These are phyloP conservation scores for Coemansia sp. DNA, from an alignment of 192 early-diverging fungal genomes.

Conservation along the genomic window DNA sequence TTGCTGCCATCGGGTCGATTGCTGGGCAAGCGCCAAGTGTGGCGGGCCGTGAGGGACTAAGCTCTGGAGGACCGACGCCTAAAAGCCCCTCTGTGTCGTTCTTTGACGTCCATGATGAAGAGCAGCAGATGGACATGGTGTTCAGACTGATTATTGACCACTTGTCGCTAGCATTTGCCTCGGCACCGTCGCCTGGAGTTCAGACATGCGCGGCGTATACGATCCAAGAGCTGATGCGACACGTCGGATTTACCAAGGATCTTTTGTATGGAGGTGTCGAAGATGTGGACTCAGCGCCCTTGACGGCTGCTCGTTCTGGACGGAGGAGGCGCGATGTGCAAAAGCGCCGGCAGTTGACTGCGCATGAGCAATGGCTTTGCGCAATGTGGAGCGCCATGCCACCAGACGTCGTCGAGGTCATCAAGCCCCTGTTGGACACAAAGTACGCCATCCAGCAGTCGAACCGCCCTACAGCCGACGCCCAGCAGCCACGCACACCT, in stretches of 20 bases:
- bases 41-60: not conserved
- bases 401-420: constrained; percentile 22
- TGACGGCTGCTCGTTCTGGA: not conserved
- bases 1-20: constrained; percentile 41
- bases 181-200: constrained; percentile 48
- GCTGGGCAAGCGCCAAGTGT: constrained; percentile 15
- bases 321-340: constrained; percentile 9
- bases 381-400: constrained; percentile 51
- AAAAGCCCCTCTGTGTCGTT: not conserved
- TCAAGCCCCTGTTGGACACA: constrained; percentile 45
- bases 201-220: constrained; percentile 49
- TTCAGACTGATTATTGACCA: constrained; percentile 50
- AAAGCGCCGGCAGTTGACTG: constrained; percentile 11
- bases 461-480: constrained; percentile 1
- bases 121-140: constrained; percentile 46
- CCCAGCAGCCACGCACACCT: constrained; percentile 1
- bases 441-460: constrained; percentile 51
- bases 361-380: constrained; percentile 18
- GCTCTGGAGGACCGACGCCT: not conserved
- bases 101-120: constrained; percentile 26
- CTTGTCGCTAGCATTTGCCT: constrained; percentile 46
- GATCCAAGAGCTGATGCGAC: constrained; percentile 51
- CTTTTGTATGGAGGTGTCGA: constrained; percentile 13
- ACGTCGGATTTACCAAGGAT: constrained; percentile 43
- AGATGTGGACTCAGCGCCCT: not conserved